Conservation (phyloP, 805 yeast genomes). For the Candida maltosa region DNA sequence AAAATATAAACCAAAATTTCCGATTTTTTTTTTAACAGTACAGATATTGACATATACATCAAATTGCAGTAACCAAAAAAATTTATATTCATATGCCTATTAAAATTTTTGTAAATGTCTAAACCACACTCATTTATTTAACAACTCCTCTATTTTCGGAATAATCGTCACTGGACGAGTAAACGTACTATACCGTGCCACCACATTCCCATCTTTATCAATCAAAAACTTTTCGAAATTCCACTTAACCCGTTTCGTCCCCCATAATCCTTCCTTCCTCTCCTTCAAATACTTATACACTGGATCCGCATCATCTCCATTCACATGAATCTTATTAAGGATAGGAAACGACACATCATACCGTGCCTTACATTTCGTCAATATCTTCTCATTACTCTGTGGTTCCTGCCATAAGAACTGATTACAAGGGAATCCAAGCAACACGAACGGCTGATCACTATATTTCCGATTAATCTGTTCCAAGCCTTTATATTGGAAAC, state of each 20-base stretch:
- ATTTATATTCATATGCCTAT: too few relatives aligned
- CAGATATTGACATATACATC: too few relatives aligned
- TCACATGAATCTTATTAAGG: slow-evolving; percentile 32
- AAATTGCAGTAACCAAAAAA: too few relatives aligned
- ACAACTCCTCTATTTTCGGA: slow-evolving; percentile 52
- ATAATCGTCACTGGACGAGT: slow-evolving; percentile 31
- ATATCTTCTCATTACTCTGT: slow-evolving; percentile 43
- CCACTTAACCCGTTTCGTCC: slow-evolving; percentile 57
- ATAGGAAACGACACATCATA: slow-evolving; percentile 36
- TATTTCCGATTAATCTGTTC: slow-evolving; percentile 67
- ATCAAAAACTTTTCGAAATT: slow-evolving; percentile 74
- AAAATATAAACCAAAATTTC: too few relatives aligned
- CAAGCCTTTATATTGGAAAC: slow-evolving; percentile 72
- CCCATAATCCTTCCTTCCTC: slow-evolving; percentile 23
- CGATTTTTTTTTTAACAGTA: too few relatives aligned
- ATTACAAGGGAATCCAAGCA: slow-evolving; percentile 88
- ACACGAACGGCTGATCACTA: slow-evolving; percentile 54
- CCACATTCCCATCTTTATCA: slow-evolving; percentile 54
- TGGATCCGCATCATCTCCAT: slow-evolving; percentile 27
- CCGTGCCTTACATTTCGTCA: slow-evolving; percentile 14
- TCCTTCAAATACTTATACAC: slow-evolving; percentile 27
- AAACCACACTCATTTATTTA: too few relatives aligned
- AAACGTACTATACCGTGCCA: slow-evolving; percentile 57
- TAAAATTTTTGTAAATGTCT: too few relatives aligned
- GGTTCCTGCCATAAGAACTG: slow-evolving; percentile 85